Percentiles rank a stretch among this genome's conserved stretches.
Evolutionary conservation across 2,329 filamentous ascomycete genomes (phyloP).

Genomic region (Colletotrichum navitas): DNA sequence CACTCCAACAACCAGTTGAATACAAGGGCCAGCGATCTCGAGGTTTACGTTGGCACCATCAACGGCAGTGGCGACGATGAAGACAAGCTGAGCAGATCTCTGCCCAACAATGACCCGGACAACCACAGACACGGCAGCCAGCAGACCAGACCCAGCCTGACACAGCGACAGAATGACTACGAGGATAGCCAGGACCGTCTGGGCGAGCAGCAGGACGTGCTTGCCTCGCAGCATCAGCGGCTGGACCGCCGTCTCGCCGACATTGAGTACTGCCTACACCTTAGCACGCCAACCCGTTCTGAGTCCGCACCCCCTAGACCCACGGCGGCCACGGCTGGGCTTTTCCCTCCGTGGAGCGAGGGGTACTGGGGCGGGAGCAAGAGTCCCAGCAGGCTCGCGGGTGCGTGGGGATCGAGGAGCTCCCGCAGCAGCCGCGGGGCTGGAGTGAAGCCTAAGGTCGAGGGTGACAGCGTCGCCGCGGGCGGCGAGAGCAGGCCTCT

Average conservation of each 20-base stretch:
- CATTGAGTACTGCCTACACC: not conserved
- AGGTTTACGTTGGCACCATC: not conserved
- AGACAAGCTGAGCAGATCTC: not conserved
- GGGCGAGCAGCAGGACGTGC: constrained; percentile 21
- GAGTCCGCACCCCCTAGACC: not conserved
- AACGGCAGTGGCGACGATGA: not conserved
- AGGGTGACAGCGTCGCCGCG: not conserved
- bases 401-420: not conserved
- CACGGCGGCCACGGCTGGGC: not conserved
- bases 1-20: not conserved
- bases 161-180: not conserved
- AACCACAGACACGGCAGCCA: not conserved
- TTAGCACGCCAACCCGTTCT: not conserved
- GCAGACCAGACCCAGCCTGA: not conserved
- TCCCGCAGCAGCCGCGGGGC: not conserved
- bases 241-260: constrained; percentile 14
- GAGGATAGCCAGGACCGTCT: constrained; percentile 16
- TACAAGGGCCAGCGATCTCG: not conserved
- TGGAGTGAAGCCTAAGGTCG: not conserved
- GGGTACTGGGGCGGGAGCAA: constrained; percentile 12
- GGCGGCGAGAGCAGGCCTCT: not conserved
- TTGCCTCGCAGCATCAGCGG: constrained; percentile 18
- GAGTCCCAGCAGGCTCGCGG: constrained; percentile 7
- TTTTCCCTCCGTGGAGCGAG: constrained; percentile 3
- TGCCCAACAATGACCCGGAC: not conserved